Base-by-base conservation (phyloP, 2,329 filamentous ascomycete species). In the Tolypocladium tropicale region DNA sequence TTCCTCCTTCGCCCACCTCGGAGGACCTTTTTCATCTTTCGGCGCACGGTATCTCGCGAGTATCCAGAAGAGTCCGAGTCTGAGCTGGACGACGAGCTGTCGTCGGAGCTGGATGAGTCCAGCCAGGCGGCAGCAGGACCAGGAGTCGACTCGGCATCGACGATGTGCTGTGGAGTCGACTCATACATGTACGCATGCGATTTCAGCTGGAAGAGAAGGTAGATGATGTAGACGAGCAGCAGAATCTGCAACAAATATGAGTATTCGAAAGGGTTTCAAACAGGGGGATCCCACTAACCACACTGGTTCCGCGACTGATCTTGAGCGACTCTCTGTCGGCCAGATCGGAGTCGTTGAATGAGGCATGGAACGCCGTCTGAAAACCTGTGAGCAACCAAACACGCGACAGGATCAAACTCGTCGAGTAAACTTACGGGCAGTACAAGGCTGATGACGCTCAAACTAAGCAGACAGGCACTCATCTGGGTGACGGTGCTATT, bases 401-500 rank as follows among this genome's bases (percentile, higher is more conserved):
- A 21, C 25, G 10, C 12, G 12, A 16, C 6, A 11, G 10, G 16
- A 4, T 10, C 21, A 3, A 50, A 25, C 1, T 25, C 16, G 7
- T 21, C n/a, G 3, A 14, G 12, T 6, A 6, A 14, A 72, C 82
- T 63, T 72, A 88, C 86, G 1, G 92, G 91, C 14, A 96, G 74
- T 30, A 96, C 80, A 25, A 96, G 77, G 75, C 91, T 96, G 72
- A 90, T 92, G 58, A 95, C 92, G 67, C 89, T 92, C 71, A 96
- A 72, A 76, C 90, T 95, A 63, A 96, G 81, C 63, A 96, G 78
- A 74, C 90, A 95, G 53, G 92, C 92, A 68, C 90, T 96, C 90
- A 96, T 96, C 70, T 96, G 91, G 1, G 91, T 96, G 57, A 96
- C 90, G 25, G 90, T 96, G 72, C 85, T 94, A 74, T 96, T 96